Percentiles rank a stretch among this genome's conserved stretches.
phyloP scores from a whole-genome alignment of 768 basidiomycete genomes.

The Sistotremastrum suecicum region DNA sequence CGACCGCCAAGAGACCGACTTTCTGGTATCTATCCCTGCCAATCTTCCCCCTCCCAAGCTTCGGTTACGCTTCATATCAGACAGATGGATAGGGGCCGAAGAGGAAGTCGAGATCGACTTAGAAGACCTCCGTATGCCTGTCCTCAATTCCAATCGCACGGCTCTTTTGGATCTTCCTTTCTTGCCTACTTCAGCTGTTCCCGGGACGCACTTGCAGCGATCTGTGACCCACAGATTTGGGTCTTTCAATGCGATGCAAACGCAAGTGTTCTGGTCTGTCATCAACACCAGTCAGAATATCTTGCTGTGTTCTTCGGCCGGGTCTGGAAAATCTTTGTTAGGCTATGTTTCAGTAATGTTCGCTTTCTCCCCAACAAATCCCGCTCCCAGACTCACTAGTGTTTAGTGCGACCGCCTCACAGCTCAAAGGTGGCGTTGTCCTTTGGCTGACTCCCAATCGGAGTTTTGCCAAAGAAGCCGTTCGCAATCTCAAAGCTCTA shows the following conservation, averaged over 20 bases:
- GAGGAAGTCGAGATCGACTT: constrained; percentile 52
- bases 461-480: constrained; percentile 39
- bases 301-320: constrained; percentile 65
- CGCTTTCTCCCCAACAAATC: constrained; percentile 14
- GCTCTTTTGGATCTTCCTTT: constrained; percentile 62
- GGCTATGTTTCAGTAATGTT: constrained; percentile 29
- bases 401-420: too few species aligned
- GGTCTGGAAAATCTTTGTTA: constrained; percentile 69
- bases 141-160: constrained; percentile 37
- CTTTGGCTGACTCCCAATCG: constrained; percentile 28
- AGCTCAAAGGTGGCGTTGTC: too few species aligned
- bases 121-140: constrained; percentile 65
- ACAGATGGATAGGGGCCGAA: constrained; percentile 89
- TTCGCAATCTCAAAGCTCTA: constrained; percentile 31
- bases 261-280: constrained; percentile 76
- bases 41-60: constrained; percentile 47
- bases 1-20: constrained; percentile 46
- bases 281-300: constrained; percentile 52
- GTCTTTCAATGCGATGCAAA: constrained; percentile 76
- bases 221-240: constrained; percentile 31
- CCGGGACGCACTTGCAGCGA: constrained; percentile 29
- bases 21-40: constrained; percentile 61
- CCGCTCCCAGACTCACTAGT: too few species aligned
- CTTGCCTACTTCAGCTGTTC: constrained; percentile 41
- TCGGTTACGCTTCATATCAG: constrained; percentile 70